These are phyloP conservation scores for Fusarium sambucinum DNA, from an alignment of 2,329 filamentous ascomycete genomes.

Conservation along the genomic window DNA sequence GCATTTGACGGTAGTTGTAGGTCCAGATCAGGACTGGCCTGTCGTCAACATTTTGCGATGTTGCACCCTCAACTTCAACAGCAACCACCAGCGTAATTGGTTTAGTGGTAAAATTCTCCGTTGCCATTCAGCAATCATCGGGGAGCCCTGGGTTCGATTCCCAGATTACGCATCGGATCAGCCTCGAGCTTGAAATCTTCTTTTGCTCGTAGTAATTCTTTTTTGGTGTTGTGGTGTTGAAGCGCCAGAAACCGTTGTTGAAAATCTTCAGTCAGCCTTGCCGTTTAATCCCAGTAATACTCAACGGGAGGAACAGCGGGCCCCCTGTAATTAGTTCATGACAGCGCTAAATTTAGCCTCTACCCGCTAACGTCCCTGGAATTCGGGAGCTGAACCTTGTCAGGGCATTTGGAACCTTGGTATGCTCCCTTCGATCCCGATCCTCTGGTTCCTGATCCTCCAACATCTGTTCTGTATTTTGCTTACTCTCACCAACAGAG, in stretches of 20 bases:
- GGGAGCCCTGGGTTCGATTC: conserved; percentile 29
- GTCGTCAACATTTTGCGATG: too few species aligned
- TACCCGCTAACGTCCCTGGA: neutral
- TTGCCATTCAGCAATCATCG: neutral
- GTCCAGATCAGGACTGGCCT: too few species aligned
- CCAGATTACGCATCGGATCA: neutral
- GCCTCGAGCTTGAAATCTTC: rapidly evolving
- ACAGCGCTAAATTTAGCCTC: neutral
- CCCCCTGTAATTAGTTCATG: neutral
- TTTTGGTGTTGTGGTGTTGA: neutral
- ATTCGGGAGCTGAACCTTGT: neutral
- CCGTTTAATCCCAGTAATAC: neutral
- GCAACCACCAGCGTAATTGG: neutral
- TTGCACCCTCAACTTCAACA: too few species aligned
- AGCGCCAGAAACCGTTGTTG: neutral
- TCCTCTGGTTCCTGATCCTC: neutral
- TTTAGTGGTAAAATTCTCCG: neutral
- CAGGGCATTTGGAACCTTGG: neutral
- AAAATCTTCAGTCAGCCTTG: neutral
- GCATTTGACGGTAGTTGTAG: too few species aligned
- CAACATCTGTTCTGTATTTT: neutral
- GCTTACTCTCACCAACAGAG: too few species aligned
- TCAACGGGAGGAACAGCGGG: neutral
- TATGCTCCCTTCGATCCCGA: neutral
- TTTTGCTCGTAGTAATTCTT: neutral